A percentile compares a stretch with the other conserved stretches of the same genome.
Evolutionary conservation across 768 basidiomycete species (phyloP).

Genomic region (Leccinellum rugosiceps): DNA sequence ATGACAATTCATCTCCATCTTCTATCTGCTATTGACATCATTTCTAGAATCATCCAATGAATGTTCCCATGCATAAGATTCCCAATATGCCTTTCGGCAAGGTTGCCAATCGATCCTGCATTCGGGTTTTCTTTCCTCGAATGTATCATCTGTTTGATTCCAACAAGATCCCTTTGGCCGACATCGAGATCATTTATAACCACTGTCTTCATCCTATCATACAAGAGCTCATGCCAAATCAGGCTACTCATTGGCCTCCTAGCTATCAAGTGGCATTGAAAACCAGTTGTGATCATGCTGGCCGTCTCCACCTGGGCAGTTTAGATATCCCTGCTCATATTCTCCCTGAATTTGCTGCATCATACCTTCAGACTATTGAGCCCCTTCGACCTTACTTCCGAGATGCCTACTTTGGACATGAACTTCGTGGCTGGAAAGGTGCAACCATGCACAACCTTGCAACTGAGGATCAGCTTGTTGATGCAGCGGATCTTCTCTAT

Average conservation of each 20-base stretch:
- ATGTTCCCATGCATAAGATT: background rate
- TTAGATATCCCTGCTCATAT: background rate
- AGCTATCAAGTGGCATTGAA: background rate
- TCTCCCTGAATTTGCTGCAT: background rate
- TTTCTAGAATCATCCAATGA: background rate
- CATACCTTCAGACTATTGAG: background rate
- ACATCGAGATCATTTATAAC: slow-evolving; percentile 1
- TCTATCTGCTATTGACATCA: too few relatives aligned
- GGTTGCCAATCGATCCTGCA: background rate
- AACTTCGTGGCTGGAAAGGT: too few relatives aligned
- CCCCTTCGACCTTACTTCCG: background rate
- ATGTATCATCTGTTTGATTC: background rate
- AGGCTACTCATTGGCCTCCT: background rate
- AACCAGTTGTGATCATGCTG: background rate
- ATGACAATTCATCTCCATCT: background rate
- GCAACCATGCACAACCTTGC: too few relatives aligned
- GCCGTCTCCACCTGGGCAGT: background rate
- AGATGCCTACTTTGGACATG: too few relatives aligned
- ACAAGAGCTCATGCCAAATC: background rate
- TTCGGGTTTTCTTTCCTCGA: background rate
- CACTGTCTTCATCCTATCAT: background rate
- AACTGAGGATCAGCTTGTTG: too few relatives aligned
- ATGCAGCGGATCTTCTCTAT: too few relatives aligned
- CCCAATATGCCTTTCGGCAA: slow-evolving; percentile 1
- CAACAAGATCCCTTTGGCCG: background rate